Percentiles rank a stretch among this genome's conserved stretches.
phyloP scores from a whole-genome alignment of 2,329 filamentous ascomycete genomes.

The Pseudocercospora fuligena region DNA sequence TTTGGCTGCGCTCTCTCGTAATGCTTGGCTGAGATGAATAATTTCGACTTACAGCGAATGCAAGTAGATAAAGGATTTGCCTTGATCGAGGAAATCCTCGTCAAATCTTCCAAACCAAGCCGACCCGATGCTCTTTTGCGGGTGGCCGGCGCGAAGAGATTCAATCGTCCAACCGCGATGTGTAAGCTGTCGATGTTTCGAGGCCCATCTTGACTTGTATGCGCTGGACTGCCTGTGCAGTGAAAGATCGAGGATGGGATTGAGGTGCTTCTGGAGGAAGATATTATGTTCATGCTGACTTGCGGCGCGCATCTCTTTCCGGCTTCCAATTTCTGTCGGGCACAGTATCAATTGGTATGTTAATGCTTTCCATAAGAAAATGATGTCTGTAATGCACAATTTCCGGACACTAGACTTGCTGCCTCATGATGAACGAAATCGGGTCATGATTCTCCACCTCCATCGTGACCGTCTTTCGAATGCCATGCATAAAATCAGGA shows the following conservation, averaged over 20 bases:
- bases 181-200: not conserved
- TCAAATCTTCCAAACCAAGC: not conserved
- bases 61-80: too few species aligned
- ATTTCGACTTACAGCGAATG: too few species aligned
- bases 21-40: too few species aligned
- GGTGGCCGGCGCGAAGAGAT: not conserved
- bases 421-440: not conserved
- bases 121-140: not conserved
- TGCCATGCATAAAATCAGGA: not conserved
- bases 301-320: not conserved
- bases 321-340: too few species aligned
- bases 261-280: not conserved
- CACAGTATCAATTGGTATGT: too few species aligned
- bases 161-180: not conserved
- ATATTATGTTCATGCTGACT: not conserved
- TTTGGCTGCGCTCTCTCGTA: too few species aligned
- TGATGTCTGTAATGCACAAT: not conserved
- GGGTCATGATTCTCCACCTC: slow-evolving; percentile 3
- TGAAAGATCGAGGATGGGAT: not conserved
- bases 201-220: not conserved
- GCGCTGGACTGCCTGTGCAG: not conserved
- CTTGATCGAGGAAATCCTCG: too few species aligned
- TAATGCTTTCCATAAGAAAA: not conserved
- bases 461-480: slow-evolving; percentile 7
- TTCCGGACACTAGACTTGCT: not conserved